These are phyloP conservation scores for Rhododendron molle DNA, from an alignment of 148 eudicot species.

Conservation along the genomic window DNA sequence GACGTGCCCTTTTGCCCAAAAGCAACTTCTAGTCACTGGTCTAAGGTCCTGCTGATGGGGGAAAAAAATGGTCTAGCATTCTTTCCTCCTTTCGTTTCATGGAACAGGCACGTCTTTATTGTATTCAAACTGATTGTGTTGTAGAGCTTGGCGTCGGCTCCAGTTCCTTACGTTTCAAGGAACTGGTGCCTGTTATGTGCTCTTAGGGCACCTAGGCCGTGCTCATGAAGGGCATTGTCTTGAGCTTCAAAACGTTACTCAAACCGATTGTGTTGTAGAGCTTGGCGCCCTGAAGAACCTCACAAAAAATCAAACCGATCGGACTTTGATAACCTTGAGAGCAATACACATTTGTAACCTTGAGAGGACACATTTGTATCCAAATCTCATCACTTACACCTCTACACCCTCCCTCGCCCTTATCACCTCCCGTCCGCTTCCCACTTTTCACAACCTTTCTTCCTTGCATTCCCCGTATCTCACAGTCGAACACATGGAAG, in stretches of 20 bases:
- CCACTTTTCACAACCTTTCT: not conserved
- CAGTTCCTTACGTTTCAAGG: not conserved
- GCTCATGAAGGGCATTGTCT: not conserved
- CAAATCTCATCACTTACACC: not conserved
- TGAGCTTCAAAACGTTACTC: not conserved
- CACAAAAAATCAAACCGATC: not conserved
- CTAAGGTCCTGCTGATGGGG: not conserved
- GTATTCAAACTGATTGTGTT: too few species aligned
- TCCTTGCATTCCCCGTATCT: not conserved
- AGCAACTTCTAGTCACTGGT: not conserved
- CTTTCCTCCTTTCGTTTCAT: not conserved
- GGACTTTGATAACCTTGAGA: not conserved
- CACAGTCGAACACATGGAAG: too few species aligned
- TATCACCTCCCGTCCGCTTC: not conserved
- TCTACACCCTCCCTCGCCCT: not conserved
- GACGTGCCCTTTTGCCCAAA: not conserved
- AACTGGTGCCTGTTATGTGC: not conserved
- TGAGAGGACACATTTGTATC: not conserved
- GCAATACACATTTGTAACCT: not conserved
- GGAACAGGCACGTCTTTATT: not conserved
- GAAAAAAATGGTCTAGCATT: not conserved
- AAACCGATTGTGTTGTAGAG: not conserved
- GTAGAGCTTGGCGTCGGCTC: too few species aligned
- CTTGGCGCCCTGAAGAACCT: not conserved
- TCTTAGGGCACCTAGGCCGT: not conserved